These are phyloP conservation scores for Acrodontium crateriforme DNA, from an alignment of 2,329 filamentous ascomycete species.

Conservation along the genomic window DNA sequence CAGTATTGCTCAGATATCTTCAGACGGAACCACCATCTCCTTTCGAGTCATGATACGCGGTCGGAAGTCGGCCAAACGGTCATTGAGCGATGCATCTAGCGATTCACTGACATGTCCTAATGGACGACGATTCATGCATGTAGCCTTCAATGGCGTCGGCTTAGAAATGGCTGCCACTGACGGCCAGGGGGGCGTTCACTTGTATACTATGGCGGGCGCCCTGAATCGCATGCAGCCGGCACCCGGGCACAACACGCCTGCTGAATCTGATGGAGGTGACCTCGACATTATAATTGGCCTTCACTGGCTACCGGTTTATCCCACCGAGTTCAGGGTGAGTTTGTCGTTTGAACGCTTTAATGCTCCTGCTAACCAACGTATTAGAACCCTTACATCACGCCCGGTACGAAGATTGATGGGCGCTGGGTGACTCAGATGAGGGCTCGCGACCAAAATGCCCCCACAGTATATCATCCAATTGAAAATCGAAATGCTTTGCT, in stretches of 20 bases:
- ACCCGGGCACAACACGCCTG: constrained; percentile 29
- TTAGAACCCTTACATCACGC: constrained; percentile 20
- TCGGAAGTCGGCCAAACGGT: constrained; percentile 58
- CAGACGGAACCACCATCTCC: constrained; percentile 56
- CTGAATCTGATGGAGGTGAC: neutral
- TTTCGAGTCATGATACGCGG: constrained; percentile 59
- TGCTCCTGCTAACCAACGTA: neutral
- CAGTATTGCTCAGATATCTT: constrained; percentile 67
- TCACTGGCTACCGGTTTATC: constrained; percentile 56
- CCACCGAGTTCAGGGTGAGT: constrained; percentile 18
- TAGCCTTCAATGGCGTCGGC: constrained; percentile 66
- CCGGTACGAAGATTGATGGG: constrained; percentile 25
- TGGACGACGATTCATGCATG: constrained; percentile 57
- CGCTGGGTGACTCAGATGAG: constrained; percentile 58
- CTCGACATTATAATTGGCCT: constrained; percentile 66
- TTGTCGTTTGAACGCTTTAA: neutral
- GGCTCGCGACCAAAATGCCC: constrained; percentile 41
- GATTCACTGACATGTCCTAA: constrained; percentile 50
- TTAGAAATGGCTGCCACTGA: constrained; percentile 78
- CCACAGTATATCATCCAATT: constrained; percentile 61
- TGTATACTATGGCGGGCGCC: constrained; percentile 57
- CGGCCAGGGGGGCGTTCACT: constrained; percentile 59
- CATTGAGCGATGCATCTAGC: constrained; percentile 56
- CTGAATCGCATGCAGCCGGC: constrained; percentile 57
- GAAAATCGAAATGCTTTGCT: constrained; percentile 59